These are phyloP conservation scores for Boletellus ananiceps DNA, from an alignment of 768 basidiomycete genomes.

Conservation along the genomic window DNA sequence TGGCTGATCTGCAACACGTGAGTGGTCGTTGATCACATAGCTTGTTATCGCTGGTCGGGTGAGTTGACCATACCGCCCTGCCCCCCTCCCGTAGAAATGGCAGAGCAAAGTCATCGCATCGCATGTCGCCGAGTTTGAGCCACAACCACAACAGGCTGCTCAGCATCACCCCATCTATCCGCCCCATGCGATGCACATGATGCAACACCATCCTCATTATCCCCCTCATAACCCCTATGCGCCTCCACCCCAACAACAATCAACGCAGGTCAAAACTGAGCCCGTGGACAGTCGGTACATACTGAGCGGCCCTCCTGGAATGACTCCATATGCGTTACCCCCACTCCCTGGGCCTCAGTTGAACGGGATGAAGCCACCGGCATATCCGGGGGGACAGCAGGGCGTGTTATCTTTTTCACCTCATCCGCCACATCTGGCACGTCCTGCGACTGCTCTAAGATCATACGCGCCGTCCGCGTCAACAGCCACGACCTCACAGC, in stretches of 20 bases:
- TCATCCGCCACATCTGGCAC: constrained; percentile 27
- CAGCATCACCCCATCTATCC: constrained; percentile 51
- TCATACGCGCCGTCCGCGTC: constrained; percentile 20
- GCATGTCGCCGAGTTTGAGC: constrained; percentile 90
- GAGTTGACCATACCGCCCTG: constrained; percentile 5
- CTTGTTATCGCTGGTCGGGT: not conserved
- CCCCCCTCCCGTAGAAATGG: constrained; percentile 70
- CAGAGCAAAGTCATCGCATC: constrained; percentile 91
- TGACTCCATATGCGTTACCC: constrained; percentile 52
- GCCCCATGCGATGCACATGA: constrained; percentile 60
- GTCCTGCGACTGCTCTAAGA: constrained; percentile 19
- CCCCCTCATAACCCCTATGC: constrained; percentile 49
- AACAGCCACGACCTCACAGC: constrained; percentile 23
- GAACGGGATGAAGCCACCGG: constrained; percentile 46
- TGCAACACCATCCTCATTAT: constrained; percentile 52
- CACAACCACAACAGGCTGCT: constrained; percentile 43
- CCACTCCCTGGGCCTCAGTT: constrained; percentile 62
- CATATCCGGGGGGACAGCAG: constrained; percentile 56
- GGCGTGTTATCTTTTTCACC: constrained; percentile 52
- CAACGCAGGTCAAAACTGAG: constrained; percentile 65
- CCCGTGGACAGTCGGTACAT: constrained; percentile 69
- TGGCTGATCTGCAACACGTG: constrained; percentile 85
- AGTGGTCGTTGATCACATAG: constrained; percentile 33
- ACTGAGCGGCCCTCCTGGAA: constrained; percentile 40
- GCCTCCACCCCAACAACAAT: constrained; percentile 30